A percentile compares a stretch with the other conserved stretches of the same genome.
Evolutionary conservation across 2,329 filamentous ascomycete genomes (phyloP).

Genomic region (Neofusicoccum ribis): DNA sequence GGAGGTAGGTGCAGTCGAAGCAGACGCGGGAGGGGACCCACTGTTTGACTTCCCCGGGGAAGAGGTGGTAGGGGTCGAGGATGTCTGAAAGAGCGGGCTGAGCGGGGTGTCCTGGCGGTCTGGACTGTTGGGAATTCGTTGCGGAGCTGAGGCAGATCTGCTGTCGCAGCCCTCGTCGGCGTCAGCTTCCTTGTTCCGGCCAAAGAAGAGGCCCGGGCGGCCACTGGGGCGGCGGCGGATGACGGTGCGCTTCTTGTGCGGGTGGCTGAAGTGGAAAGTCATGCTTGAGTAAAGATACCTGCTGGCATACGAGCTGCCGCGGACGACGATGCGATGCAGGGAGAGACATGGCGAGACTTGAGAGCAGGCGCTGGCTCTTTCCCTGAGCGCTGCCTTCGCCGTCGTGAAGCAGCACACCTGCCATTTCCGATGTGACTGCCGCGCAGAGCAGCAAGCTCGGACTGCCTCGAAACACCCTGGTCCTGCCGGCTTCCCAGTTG

Average conservation of each 20-base stretch:
- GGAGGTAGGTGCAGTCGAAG: conserved; percentile 15
- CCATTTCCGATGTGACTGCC: not conserved
- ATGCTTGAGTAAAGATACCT: conserved; percentile 17
- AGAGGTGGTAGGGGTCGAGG: conserved; percentile 2
- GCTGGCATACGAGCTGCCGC: not conserved
- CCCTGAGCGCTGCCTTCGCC: not conserved
- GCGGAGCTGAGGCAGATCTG: not conserved
- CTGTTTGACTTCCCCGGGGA: conserved; percentile 10
- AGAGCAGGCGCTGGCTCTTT: not conserved
- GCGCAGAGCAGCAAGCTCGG: not conserved
- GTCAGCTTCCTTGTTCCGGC: not conserved
- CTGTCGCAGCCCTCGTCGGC: not conserved
- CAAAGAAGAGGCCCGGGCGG: conserved; percentile 15
- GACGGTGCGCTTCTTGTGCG: conserved; percentile 20
- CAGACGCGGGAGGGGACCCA: conserved; percentile 8
- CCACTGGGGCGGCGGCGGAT: conserved; percentile 12
- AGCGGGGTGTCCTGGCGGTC: not conserved
- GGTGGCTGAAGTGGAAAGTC: conserved; percentile 15
- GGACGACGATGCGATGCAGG: not conserved
- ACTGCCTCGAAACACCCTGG: not conserved
- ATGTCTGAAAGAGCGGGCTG: not conserved
- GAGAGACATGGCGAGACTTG: not conserved
- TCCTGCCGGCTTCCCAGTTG: not conserved
- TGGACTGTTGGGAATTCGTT: not conserved
- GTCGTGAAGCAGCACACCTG: too few relatives aligned